Evolutionary conservation across 371 early-diverging fungal genomes (phyloP), one percentile per base, ranked within the genome.

Genomic region (Conidiobolus incongruus): DNA sequence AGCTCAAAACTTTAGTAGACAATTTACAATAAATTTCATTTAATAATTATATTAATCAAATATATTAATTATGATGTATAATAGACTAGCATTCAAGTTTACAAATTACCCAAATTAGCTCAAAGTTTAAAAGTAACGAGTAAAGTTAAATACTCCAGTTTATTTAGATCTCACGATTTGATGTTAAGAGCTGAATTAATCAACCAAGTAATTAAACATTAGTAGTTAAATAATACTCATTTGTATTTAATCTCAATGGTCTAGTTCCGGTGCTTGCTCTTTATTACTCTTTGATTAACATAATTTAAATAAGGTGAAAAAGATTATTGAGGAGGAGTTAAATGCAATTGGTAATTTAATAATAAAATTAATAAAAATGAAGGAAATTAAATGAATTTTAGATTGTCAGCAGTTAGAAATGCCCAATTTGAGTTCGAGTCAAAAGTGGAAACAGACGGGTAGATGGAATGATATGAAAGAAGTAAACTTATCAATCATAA

Each of bases 241-340:
- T 36, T 24, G 11, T 26, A 13, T 38, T 38, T 31, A 31, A 15
- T 26, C 28, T 22, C 12, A 16, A 22, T 51, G 75, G 73, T 75
- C 78, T 10, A 64, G 75, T 10, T 68, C 86, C 4, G 91, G 91
- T 2, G 70, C 85, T 20, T 88, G 74, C 62, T 71, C 74, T 1
- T 57, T 84, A 17, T 54, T 90, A 36, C 91, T 88, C 7, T 53
- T 80, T 20, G 91, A 77, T 2, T 61, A 81, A 19, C 61, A 83
- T 11, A 70, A 72, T 1, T 47, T 85, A 5, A 62, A 61, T 36
- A 85, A 85, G 54, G 58, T 90, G 15, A 76, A 77, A 48, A 42
- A 38, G 1, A 74, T 90, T 26, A 75, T 90, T 46, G 81, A 84
- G 49, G 62, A 70, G 22, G 86, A 86, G 52, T 71, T 90, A 72